A percentile compares a stretch with the other conserved stretches of the same genome.
phyloP scores from a whole-genome alignment of 1,139 yeast species.

The Saccharomycopsis hybrid region DNA sequence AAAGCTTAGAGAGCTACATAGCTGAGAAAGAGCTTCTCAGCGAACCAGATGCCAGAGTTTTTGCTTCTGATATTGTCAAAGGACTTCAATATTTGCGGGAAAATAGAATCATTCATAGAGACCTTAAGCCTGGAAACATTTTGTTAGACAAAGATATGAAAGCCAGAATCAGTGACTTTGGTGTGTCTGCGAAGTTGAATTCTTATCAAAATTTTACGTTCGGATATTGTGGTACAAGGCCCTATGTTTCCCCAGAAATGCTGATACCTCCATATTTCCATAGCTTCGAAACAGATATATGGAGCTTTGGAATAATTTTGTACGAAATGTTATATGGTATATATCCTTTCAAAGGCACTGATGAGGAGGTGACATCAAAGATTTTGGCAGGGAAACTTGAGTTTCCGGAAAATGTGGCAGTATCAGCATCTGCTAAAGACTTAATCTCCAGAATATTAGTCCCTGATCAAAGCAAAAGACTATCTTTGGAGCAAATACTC shows the following conservation, averaged over 20 bases:
- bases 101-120: slow-evolving; percentile 89
- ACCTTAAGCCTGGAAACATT: slow-evolving; percentile 91
- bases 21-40: too few relatives aligned
- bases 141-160: slow-evolving; percentile 94
- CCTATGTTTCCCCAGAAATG: slow-evolving; percentile 88
- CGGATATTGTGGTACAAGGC: slow-evolving; percentile 73
- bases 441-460: too few relatives aligned
- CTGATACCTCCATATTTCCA: slow-evolving; percentile 54
- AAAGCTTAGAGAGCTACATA: too few relatives aligned
- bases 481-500: too few relatives aligned
- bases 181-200: slow-evolving; percentile 63
- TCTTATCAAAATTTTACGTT: too few relatives aligned
- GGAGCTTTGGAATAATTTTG: slow-evolving; percentile 95
- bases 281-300: slow-evolving; percentile 86
- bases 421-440: too few relatives aligned
- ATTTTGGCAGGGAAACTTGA: too few relatives aligned
- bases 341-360: slow-evolving; percentile 96
- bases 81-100: slow-evolving; percentile 66
- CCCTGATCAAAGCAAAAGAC: too few relatives aligned
- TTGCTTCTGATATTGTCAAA: too few relatives aligned
- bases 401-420: too few relatives aligned
- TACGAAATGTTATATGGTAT: slow-evolving; percentile 91
- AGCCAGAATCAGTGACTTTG: slow-evolving; percentile 94
- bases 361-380: slow-evolving; percentile 38
- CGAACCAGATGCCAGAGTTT: too few relatives aligned